These are phyloP conservation scores for Nitzschia palea DNA, from an alignment of 108 stramenopile species.

Conservation along the genomic window DNA sequence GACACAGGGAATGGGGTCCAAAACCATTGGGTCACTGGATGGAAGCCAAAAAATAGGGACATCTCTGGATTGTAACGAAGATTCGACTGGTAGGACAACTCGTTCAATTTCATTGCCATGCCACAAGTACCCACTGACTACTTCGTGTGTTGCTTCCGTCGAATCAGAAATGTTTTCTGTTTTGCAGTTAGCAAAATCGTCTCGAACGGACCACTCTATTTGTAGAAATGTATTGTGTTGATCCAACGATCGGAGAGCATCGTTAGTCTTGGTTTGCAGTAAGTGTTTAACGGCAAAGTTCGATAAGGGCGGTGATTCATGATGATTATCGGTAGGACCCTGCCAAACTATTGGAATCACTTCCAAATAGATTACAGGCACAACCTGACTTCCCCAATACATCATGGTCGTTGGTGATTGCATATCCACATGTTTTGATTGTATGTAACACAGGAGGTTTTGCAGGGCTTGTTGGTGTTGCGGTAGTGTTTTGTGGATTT, in stretches of 20 bases:
- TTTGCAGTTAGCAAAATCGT: no score
- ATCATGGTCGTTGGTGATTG: not conserved
- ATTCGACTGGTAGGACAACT: not conserved
- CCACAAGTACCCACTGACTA: no score
- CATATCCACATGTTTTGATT: conserved; percentile 11
- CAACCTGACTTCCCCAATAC: conserved; percentile 14
- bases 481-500: not conserved
- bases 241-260: not conserved
- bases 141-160: no score
- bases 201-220: no score
- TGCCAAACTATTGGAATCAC: conserved; percentile 23
- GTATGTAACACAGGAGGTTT: no score
- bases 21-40: conserved; percentile 24
- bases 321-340: not conserved
- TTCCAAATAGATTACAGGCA: conserved; percentile 26
- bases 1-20: conserved; percentile 26
- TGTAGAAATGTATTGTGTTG: no score
- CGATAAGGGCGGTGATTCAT: conserved; percentile 10
- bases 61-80: not conserved
- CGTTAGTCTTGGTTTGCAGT: not conserved
- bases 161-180: no score
- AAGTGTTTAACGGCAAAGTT: conserved; percentile 24
- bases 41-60: conserved; percentile 31
- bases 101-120: no score
- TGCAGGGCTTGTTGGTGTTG: not conserved